Percentiles rank a stretch among this genome's conserved stretches.
These are phyloP conservation scores for Hirsutella rhossiliensis DNA, from an alignment of 2,329 filamentous ascomycete genomes.

Conservation along the genomic window DNA sequence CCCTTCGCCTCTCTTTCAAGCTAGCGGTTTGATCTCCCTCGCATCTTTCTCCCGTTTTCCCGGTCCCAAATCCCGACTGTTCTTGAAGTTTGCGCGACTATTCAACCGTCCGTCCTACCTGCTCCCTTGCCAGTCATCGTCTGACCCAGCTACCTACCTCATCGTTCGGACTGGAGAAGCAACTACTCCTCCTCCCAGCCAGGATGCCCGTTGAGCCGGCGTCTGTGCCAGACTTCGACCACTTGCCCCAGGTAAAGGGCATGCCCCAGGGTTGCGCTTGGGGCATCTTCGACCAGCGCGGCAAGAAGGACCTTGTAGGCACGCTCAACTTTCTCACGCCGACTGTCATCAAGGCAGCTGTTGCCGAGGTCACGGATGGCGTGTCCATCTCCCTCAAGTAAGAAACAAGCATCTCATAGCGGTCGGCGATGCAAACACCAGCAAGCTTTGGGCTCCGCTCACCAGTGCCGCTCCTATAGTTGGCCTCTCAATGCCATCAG, in stretches of 20 bases:
- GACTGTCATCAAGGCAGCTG: slow-evolving; percentile 17
- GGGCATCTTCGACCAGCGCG: slow-evolving; percentile 33
- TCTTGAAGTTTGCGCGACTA: too few relatives aligned
- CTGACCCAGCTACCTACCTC: too few relatives aligned
- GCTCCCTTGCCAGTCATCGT: too few relatives aligned
- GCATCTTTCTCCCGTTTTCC: too few relatives aligned
- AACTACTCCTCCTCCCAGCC: too few relatives aligned
- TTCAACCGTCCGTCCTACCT: too few relatives aligned
- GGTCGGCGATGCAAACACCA: too few relatives aligned
- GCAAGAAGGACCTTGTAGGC: slow-evolving; percentile 35
- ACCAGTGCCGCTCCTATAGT: slow-evolving; percentile 9
- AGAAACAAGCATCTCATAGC: slow-evolving; percentile 1
- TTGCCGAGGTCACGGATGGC: slow-evolving; percentile 19
- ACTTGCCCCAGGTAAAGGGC: slow-evolving; percentile 26
- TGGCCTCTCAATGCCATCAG: slow-evolving; percentile 29
- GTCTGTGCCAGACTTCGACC: slow-evolving; percentile 30
- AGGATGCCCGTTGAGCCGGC: slow-evolving; percentile 2
- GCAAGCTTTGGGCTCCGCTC: too few relatives aligned
- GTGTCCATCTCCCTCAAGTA: slow-evolving; percentile 42
- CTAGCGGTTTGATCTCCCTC: too few relatives aligned
- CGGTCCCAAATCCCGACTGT: too few relatives aligned
- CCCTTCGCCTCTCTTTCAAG: too few relatives aligned
- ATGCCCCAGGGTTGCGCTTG: slow-evolving; percentile 38
- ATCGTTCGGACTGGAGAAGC: too few relatives aligned
- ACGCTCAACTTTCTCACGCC: slow-evolving; percentile 41